Evolutionary conservation across 1,284 basidiomycete species (phyloP), one percentile per base, ranked within the genome.

Genomic region (Ustilago tritici): DNA sequence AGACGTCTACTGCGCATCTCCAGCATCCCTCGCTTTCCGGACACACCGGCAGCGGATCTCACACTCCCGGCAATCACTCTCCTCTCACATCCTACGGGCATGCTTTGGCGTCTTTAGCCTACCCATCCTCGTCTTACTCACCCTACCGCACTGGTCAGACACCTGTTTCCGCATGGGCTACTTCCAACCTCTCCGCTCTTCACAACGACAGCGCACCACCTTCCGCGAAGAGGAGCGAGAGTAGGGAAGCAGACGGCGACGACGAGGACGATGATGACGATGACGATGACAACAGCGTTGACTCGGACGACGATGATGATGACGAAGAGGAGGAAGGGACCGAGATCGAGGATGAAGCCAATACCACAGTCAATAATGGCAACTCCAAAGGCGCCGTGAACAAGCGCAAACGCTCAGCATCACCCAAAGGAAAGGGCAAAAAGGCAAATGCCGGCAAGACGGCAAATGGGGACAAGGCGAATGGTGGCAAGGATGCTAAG

Each of bases 101-200:
- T 36, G 68, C 76, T 31, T 68, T 78, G 17, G 71, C 76, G 1
- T 78, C 76, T 41, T 69, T 78, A 11, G 76, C 68, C 43, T 78
- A 78, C 36, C 62, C 68, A 1, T 61, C 76, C 11, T 74, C 76
- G 0, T 74, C 76, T 8, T 75, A 71, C 34, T 65, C 68, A 4
- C 68, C 76, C 12, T 70, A 75, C 43, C 67, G 76, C 7, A 47
- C 59, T 3, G 53, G 46, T 14, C 68, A 70, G 41, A 49, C 60
- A 4, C 67, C 71, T 10, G 47, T 38, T 8, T 19, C 70, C 28
- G 49, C 63, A 7, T 78, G 76, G 76, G 56, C 65, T 4, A 4
- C 76, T 5, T 59, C 56, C 57, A 71, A 78, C 36, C 72, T 72
- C 4, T 58, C 71, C 31, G 69, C 68, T 32, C 65, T 71, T 12